These are phyloP conservation scores for Cyclospora cayetanensis DNA, from an alignment of 169 alveolate genomes.

Conservation along the genomic window DNA sequence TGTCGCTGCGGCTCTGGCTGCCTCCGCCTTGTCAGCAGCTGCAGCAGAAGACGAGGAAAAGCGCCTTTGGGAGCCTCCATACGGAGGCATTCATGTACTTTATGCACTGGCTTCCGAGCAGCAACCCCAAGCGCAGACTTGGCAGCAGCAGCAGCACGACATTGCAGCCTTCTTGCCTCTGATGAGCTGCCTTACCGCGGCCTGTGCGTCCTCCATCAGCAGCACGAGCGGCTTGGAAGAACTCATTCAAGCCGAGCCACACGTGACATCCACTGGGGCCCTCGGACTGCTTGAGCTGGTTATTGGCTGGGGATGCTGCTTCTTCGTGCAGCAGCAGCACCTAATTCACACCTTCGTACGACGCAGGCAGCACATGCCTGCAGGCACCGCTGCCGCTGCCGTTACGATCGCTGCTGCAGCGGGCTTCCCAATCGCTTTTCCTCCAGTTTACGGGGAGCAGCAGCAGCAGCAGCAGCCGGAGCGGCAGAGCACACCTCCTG, in stretches of 20 bases:
- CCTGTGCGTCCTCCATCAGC: background rate
- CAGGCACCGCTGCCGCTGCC: constrained; percentile 45
- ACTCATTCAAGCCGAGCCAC: background rate
- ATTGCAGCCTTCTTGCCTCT: background rate
- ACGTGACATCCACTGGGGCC: background rate
- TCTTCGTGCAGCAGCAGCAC: constrained; percentile 1
- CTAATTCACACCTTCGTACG: background rate
- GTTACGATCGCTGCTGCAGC: constrained; percentile 5
- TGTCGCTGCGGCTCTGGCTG: background rate
- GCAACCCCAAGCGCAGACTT: background rate
- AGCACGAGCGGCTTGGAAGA: background rate
- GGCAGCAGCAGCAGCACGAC: background rate
- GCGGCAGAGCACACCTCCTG: background rate
- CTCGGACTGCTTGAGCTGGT: constrained; percentile 22
- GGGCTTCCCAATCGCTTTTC: background rate
- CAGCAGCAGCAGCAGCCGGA: constrained; percentile 7
- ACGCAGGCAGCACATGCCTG: constrained; percentile 12
- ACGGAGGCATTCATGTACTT: background rate
- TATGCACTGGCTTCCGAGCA: background rate
- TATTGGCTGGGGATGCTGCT: constrained; percentile 27
- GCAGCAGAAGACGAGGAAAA: background rate
- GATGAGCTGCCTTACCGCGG: background rate
- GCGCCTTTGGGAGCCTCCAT: background rate
- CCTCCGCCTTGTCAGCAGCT: background rate
- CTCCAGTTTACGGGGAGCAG: background rate